Conservation (phyloP, 2,329 filamentous ascomycete species). For the Didymella keratinophila region DNA sequence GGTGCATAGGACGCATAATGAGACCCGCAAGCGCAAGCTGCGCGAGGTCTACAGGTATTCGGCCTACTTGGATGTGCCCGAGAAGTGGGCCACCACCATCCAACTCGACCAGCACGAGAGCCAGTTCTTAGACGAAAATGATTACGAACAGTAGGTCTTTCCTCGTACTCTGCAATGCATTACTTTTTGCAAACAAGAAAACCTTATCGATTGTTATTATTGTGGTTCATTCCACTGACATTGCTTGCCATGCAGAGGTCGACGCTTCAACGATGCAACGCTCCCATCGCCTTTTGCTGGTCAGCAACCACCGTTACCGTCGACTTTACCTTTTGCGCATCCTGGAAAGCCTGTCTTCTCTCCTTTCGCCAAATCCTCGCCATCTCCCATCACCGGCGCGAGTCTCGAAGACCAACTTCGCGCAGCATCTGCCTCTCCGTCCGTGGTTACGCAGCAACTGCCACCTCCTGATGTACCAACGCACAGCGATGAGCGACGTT, state of each 20-base stretch:
- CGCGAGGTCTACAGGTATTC: constrained; percentile 85
- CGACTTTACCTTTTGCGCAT: constrained; percentile 36
- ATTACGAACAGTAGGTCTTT: constrained; percentile 62
- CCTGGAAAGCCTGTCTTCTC: constrained; percentile 26
- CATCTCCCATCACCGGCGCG: constrained; percentile 29
- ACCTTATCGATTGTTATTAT: constrained; percentile 22
- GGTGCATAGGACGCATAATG: constrained; percentile 61
- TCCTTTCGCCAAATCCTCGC: constrained; percentile 32
- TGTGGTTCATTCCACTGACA: constrained; percentile 44
- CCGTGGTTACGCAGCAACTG: constrained; percentile 36
- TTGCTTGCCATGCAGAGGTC: constrained; percentile 56
- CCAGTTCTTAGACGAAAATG: constrained; percentile 65
- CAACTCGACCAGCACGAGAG: constrained; percentile 61
- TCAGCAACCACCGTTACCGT: constrained; percentile 36
- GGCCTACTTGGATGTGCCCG: constrained; percentile 52
- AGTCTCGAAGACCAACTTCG: constrained; percentile 47
- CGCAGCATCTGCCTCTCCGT: constrained; percentile 47
- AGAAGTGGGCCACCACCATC: constrained; percentile 63
- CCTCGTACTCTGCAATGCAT: background rate
- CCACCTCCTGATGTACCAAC: constrained; percentile 29
- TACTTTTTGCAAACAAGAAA: background rate
- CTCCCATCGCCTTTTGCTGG: constrained; percentile 53
- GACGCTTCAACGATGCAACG: constrained; percentile 64
- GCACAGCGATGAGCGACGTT: constrained; percentile 24
- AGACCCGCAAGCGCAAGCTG: constrained; percentile 89